Conservation (phyloP, 148 eudicot species). For the Cornus controversa region DNA sequence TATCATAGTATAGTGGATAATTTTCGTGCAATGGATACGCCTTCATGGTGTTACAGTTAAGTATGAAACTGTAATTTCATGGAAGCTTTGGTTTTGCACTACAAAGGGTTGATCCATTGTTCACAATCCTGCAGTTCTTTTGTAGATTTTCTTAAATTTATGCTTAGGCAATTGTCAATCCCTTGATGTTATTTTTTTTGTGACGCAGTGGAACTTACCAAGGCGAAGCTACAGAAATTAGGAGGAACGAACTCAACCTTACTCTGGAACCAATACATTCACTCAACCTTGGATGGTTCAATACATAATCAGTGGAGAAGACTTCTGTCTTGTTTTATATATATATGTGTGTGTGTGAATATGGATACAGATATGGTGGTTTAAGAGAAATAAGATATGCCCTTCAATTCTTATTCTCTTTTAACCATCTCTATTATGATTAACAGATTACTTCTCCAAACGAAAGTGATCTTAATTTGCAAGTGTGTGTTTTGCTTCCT, state of each 20-base stretch:
- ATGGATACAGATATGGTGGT: background rate
- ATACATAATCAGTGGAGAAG: conserved; percentile 21
- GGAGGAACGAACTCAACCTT: conserved; percentile 73
- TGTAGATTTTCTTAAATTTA: too few species aligned
- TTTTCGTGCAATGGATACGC: too few species aligned
- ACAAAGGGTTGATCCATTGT: too few species aligned
- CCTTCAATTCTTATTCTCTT: background rate
- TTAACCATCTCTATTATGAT: background rate
- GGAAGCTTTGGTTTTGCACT: too few species aligned
- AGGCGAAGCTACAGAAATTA: conserved; percentile 39
- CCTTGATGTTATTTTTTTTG: background rate
- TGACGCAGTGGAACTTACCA: conserved; percentile 36
- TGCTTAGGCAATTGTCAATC: too few species aligned
- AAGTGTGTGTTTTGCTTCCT: background rate
- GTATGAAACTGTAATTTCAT: too few species aligned
- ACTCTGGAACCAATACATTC: conserved; percentile 66
- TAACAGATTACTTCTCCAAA: background rate
- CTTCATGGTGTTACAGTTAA: too few species aligned
- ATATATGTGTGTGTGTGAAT: background rate
- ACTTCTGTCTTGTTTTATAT: background rate
- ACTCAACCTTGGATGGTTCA: conserved; percentile 66
- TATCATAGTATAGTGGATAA: too few species aligned
- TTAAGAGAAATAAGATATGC: background rate
- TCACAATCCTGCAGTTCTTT: too few species aligned
- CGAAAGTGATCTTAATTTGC: background rate